Conservation (phyloP, 305 asterid species). For the Nicotiana rustica region DNA sequence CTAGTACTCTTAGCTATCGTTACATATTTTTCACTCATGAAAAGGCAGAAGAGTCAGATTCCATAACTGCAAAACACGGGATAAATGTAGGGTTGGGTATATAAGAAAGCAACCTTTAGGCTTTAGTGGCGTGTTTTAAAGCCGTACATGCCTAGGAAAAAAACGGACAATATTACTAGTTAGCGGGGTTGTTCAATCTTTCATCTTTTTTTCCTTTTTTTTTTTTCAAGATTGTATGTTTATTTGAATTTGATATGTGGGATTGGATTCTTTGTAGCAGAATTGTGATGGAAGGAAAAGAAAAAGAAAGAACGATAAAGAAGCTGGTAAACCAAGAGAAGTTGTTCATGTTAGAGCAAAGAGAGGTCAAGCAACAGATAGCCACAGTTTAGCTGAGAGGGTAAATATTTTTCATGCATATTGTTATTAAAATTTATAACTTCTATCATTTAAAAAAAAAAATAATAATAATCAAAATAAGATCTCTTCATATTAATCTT, state of each 20-base stretch:
- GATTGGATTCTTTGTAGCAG: slow-evolving; percentile 40
- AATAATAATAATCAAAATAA: too few relatives aligned
- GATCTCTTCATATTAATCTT: neutral
- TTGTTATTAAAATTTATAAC: neutral
- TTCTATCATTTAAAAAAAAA: too few relatives aligned
- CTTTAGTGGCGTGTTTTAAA: neutral
- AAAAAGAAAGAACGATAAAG: slow-evolving; percentile 47
- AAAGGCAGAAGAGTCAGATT: too few relatives aligned
- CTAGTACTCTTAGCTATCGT: too few relatives aligned
- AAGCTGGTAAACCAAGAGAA: slow-evolving; percentile 65
- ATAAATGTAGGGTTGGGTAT: neutral
- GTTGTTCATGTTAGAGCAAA: slow-evolving; percentile 96
- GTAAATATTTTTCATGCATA: slow-evolving; percentile 43
- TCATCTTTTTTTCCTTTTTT: too few relatives aligned
- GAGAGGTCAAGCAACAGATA: slow-evolving; percentile 76
- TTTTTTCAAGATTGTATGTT: neutral
- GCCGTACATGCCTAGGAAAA: neutral
- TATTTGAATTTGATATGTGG: neutral
- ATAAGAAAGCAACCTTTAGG: neutral
- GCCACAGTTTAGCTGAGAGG: slow-evolving; percentile 75
- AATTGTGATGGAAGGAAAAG: slow-evolving; percentile 44
- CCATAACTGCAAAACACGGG: neutral
- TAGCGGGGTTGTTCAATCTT: neutral
- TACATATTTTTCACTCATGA: too few relatives aligned
- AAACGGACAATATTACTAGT: neutral